Evolutionary conservation across 1,139 yeast species (phyloP).

Genomic region (Geotrichum fermentans): DNA sequence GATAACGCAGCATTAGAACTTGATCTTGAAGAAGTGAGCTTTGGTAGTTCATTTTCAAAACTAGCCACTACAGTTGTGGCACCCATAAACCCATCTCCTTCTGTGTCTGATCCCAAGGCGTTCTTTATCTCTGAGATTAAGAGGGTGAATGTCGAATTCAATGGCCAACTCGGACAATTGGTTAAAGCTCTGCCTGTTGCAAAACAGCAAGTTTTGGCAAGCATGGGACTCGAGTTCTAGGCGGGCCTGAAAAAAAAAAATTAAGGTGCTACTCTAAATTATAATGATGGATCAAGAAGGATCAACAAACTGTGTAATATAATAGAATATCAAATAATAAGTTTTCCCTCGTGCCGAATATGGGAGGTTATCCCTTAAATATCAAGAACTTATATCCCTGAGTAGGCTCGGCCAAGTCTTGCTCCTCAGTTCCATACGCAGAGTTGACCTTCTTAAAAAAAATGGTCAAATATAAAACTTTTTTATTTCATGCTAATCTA

Average conservation of each 20-base stretch:
- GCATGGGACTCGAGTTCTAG: slow-evolving; percentile 3
- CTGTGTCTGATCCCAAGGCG: slow-evolving; percentile 40
- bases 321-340: too few relatives aligned
- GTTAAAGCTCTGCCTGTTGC: slow-evolving; percentile 1
- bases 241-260: background rate
- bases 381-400: too few relatives aligned
- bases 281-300: too few relatives aligned
- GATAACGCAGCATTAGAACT: slow-evolving; percentile 43
- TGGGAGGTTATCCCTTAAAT: too few relatives aligned
- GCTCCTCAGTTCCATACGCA: too few relatives aligned
- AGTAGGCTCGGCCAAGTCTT: too few relatives aligned
- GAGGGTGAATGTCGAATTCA: slow-evolving; percentile 30
- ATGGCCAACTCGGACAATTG: slow-evolving; percentile 9
- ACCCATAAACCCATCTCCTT: slow-evolving; percentile 65
- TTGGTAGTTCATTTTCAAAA: slow-evolving; percentile 80
- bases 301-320: too few relatives aligned
- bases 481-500: background rate
- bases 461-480: too few relatives aligned
- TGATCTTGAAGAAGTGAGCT: slow-evolving; percentile 61
- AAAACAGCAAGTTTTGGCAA: slow-evolving; percentile 4
- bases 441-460: too few relatives aligned
- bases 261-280: too few relatives aligned
- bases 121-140: slow-evolving; percentile 39
- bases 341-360: too few relatives aligned
- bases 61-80: slow-evolving; percentile 57